A percentile compares a stretch with the other conserved stretches of the same genome.
phyloP scores from a whole-genome alignment of 2,329 filamentous ascomycete genomes.

The Colletotrichum sp. region DNA sequence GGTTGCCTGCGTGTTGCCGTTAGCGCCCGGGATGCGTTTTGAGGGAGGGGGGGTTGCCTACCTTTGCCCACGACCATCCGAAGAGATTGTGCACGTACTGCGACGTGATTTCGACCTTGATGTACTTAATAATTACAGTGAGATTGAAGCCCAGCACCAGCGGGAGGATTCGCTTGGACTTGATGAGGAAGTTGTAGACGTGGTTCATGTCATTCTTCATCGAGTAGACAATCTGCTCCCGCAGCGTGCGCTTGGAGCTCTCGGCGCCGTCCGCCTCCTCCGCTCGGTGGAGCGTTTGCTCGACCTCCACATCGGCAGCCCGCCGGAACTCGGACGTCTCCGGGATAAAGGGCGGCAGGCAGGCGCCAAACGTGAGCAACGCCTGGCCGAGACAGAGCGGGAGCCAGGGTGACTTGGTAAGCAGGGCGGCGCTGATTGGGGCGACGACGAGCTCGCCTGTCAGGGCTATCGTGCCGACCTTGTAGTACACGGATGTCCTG shows the following conservation, averaged over 20 bases:
- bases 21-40: background rate
- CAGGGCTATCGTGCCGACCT: constrained; percentile 40
- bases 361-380: constrained; percentile 31
- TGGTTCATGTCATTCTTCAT: constrained; percentile 34
- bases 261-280: background rate
- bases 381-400: constrained; percentile 40
- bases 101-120: constrained; percentile 39
- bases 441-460: constrained; percentile 42
- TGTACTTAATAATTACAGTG: constrained; percentile 35
- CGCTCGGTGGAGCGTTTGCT: constrained; percentile 13
- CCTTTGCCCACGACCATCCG: constrained; percentile 50
- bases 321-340: constrained; percentile 46
- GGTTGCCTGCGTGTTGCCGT: constrained; percentile 36
- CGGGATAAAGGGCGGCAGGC: constrained; percentile 39
- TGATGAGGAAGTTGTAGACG: constrained; percentile 44
- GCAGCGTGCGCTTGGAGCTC: background rate
- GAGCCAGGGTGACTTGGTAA: constrained; percentile 44
- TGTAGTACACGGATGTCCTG: constrained; percentile 46
- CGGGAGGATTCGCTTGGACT: constrained; percentile 40
- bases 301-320: constrained; percentile 27
- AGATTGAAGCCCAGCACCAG: constrained; percentile 42
- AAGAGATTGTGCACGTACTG: constrained; percentile 61
- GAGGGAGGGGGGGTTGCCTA: constrained; percentile 22
- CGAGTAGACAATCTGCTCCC: constrained; percentile 27
- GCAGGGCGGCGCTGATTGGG: constrained; percentile 45